These are phyloP conservation scores for Phytophthora kernoviae DNA, from an alignment of 352 stramenopile species.

Conservation along the genomic window DNA sequence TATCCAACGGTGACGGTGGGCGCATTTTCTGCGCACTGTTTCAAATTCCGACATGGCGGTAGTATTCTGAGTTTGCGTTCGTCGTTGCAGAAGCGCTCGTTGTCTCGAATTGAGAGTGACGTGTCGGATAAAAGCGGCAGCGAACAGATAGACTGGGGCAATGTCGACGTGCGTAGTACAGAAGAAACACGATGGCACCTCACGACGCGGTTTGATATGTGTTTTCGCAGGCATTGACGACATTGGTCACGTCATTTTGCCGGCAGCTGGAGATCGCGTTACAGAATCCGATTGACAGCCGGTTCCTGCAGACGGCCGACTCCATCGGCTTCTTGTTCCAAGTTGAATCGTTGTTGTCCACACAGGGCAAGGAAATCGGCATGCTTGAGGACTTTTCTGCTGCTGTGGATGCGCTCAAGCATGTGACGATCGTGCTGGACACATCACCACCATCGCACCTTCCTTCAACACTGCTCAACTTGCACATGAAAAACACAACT, in stretches of 20 bases:
- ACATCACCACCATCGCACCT: constrained; percentile 61
- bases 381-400: constrained; percentile 93
- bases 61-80: constrained; percentile 75
- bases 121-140: constrained; percentile 35
- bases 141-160: constrained; percentile 58
- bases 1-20: constrained; percentile 81
- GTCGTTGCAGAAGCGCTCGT: constrained; percentile 57
- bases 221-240: constrained; percentile 79
- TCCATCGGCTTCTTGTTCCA: constrained; percentile 84
- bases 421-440: constrained; percentile 74
- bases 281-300: constrained; percentile 58
- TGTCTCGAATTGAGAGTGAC: constrained; percentile 57
- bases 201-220: constrained; percentile 79
- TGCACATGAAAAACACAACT: constrained; percentile 77
- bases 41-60: constrained; percentile 78
- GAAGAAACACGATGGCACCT: constrained; percentile 83
- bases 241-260: constrained; percentile 75
- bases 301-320: constrained; percentile 67
- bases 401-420: constrained; percentile 76
- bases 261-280: constrained; percentile 71
- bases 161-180: constrained; percentile 44
- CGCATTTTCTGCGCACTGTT: constrained; percentile 81
- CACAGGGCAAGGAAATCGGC: constrained; percentile 94
- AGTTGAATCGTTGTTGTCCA: constrained; percentile 93
- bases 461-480: constrained; percentile 71